These are phyloP conservation scores for Hanseniaspora gamundiae DNA, from an alignment of 1,139 yeast species.

Conservation along the genomic window DNA sequence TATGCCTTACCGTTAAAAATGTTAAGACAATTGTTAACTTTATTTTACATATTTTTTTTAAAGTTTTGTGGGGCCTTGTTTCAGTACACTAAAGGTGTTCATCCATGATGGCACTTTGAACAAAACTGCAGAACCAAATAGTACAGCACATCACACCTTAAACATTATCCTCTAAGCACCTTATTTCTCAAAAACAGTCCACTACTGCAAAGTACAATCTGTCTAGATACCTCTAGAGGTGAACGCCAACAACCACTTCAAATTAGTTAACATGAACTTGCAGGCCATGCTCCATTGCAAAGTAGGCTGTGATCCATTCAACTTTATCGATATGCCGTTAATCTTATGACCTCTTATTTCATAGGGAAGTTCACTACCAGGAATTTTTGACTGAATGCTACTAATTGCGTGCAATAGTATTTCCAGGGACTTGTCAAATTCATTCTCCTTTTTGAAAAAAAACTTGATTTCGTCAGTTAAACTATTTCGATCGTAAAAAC, in stretches of 20 bases:
- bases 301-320: constrained; percentile 50
- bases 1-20: too few species aligned
- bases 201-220: too few species aligned
- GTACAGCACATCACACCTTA: too few species aligned
- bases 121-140: too few species aligned
- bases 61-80: too few species aligned
- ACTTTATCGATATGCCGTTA: constrained; percentile 65
- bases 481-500: constrained; percentile 4
- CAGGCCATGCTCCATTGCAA: constrained; percentile 89
- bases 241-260: constrained; percentile 30
- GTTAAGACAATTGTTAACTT: too few species aligned
- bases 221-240: constrained; percentile 17
- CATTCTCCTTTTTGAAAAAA: constrained; percentile 21
- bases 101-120: too few species aligned
- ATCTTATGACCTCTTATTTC: constrained; percentile 49
- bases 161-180: too few species aligned
- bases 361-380: constrained; percentile 46
- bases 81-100: too few species aligned
- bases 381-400: constrained; percentile 2
- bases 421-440: constrained; percentile 23
- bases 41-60: too few species aligned
- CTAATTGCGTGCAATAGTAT: constrained; percentile 10
- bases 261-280: constrained; percentile 61
- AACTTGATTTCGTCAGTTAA: constrained; percentile 6
- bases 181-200: too few species aligned